phyloP scores from a whole-genome alignment of 441 rosid species.

The Arabidopsis hybrid region DNA sequence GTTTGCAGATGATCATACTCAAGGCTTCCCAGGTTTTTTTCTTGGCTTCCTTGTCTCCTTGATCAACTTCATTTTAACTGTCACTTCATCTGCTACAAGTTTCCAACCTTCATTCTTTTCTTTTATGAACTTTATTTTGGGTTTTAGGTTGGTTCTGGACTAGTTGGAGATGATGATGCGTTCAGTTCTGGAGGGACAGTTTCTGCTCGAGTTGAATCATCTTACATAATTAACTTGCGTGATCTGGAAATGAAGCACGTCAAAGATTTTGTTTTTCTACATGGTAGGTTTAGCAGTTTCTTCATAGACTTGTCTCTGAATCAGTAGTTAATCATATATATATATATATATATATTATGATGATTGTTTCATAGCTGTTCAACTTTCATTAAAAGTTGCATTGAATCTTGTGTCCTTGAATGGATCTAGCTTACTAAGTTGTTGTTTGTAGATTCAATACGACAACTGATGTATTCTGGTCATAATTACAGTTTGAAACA shows the following conservation, averaged over 20 bases:
- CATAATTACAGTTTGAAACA: slow-evolving; percentile 26
- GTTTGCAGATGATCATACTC: slow-evolving; percentile 95
- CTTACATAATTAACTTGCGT: slow-evolving; percentile 82
- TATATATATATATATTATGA: background rate
- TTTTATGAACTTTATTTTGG: slow-evolving; percentile 32
- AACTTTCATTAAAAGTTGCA: slow-evolving; percentile 3
- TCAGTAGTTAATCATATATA: background rate
- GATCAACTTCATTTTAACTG: slow-evolving; percentile 15
- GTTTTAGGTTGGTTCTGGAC: slow-evolving; percentile 82
- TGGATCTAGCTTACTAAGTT: slow-evolving; percentile 20
- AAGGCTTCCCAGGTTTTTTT: slow-evolving; percentile 87
- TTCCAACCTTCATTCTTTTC: slow-evolving; percentile 10
- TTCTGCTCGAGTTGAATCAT: slow-evolving; percentile 83
- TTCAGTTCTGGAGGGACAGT: slow-evolving; percentile 72
- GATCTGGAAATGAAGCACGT: slow-evolving; percentile 93
- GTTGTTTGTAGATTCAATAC: slow-evolving; percentile 17
- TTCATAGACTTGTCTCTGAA: slow-evolving; percentile 24
- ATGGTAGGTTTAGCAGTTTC: slow-evolving; percentile 67
- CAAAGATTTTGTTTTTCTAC: slow-evolving; percentile 92
- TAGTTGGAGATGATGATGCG: slow-evolving; percentile 92
- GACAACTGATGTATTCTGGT: slow-evolving; percentile 20
- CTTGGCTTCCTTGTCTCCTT: slow-evolving; percentile 13
- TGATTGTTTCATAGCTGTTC: slow-evolving; percentile 8
- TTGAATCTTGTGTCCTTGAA: slow-evolving; percentile 11
- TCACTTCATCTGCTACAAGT: slow-evolving; percentile 29